Percentiles rank a stretch among this genome's conserved stretches.
These are phyloP conservation scores for Yamagishiella unicocca DNA, from an alignment of 139 green algal genomes.

Conservation along the genomic window DNA sequence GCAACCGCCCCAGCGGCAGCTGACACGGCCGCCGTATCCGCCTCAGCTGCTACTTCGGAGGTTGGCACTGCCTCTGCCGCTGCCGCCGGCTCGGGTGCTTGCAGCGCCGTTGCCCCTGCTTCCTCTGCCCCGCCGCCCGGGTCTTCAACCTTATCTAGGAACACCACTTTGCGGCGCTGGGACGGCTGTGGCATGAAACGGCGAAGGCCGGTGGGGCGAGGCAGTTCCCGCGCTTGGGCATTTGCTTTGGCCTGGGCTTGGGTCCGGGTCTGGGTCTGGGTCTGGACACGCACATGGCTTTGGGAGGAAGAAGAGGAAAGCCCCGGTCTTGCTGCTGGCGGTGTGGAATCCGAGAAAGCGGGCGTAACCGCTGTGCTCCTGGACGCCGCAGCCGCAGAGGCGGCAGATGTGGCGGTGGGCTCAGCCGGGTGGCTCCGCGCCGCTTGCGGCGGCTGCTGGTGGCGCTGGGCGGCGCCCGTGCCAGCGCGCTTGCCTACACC, in stretches of 20 bases:
- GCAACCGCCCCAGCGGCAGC: too few relatives aligned
- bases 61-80: background rate
- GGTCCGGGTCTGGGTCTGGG: background rate
- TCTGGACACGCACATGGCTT: too few relatives aligned
- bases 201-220: background rate
- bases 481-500: background rate
- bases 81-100: background rate
- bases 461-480: background rate
- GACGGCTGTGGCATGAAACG: conserved; percentile 1
- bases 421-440: background rate
- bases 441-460: background rate
- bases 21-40: background rate
- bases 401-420: background rate
- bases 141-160: background rate
- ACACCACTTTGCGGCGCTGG: conserved; percentile 7
- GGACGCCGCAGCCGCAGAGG: background rate
- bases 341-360: background rate
- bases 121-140: background rate
- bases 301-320: too few relatives aligned
- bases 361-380: background rate
- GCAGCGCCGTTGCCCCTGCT: background rate
- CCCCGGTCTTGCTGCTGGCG: too few relatives aligned
- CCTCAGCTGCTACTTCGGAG: background rate
- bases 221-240: background rate
- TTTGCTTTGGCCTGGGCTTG: background rate